A percentile compares a stretch with the other conserved stretches of the same genome.
Evolutionary conservation across 805 yeast genomes (phyloP).

Genomic region (Priceomyces fermenticarens): DNA sequence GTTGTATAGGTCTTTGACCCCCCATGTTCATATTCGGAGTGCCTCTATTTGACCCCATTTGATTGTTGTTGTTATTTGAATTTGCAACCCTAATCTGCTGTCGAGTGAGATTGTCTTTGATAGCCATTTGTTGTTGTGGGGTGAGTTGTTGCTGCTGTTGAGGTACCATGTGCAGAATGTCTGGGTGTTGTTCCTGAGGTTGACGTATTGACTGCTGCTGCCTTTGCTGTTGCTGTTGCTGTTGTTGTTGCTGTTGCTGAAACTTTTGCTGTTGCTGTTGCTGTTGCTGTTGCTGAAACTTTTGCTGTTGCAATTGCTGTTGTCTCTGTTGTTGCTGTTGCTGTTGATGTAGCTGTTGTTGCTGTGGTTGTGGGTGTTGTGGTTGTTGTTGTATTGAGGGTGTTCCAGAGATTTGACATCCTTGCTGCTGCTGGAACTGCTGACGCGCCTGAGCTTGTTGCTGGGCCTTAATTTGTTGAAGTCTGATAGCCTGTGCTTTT

Average conservation of each 20-base stretch:
- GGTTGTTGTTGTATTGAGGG: slow-evolving; percentile 17
- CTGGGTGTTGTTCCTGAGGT: slow-evolving; percentile 4
- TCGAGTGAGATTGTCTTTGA: slow-evolving; percentile 18
- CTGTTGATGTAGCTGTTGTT: slow-evolving; percentile 8
- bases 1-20: slow-evolving; percentile 9
- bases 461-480: slow-evolving; percentile 11
- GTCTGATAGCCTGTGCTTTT: slow-evolving; percentile 4
- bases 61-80: slow-evolving; percentile 12
- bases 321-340: slow-evolving; percentile 14
- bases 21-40: slow-evolving; percentile 16
- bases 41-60: slow-evolving; percentile 11
- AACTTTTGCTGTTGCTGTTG: slow-evolving; percentile 15
- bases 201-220: slow-evolving; percentile 11
- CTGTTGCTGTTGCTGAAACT: slow-evolving; percentile 14
- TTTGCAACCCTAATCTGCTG: slow-evolving; percentile 4
- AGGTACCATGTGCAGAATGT: neutral
- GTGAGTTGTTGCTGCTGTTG: slow-evolving; percentile 6
- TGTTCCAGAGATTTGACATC: too few relatives aligned
- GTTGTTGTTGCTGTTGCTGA: slow-evolving; percentile 6
- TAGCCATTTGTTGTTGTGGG: slow-evolving; percentile 15
- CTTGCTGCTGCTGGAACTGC: slow-evolving; percentile 21
- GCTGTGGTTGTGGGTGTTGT: slow-evolving; percentile 11
- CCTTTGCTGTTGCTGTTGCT: slow-evolving; percentile 8
- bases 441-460: slow-evolving; percentile 6
- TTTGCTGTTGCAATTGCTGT: slow-evolving; percentile 13